A percentile compares a stretch with the other conserved stretches of the same genome.
These are phyloP conservation scores for Schizonepeta tenuifolia DNA, from an alignment of 257 asterid genomes.

Conservation along the genomic window DNA sequence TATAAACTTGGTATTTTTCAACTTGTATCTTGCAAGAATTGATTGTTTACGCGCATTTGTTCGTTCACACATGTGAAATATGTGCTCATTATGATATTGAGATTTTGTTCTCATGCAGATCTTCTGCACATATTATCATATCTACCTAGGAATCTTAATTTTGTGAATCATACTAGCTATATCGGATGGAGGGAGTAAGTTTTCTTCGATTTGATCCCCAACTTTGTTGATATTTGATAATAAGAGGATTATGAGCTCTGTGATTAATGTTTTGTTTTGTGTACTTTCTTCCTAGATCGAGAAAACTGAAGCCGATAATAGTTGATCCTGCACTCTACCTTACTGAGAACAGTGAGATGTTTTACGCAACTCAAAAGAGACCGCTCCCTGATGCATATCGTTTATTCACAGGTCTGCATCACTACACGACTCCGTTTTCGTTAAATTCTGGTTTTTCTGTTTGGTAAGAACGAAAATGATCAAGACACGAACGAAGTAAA, in stretches of 20 bases:
- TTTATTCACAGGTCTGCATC: conserved; percentile 66
- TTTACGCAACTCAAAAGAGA: conserved; percentile 85
- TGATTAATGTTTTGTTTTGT: conserved; percentile 8
- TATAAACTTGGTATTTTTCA: background rate
- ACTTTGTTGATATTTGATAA: background rate
- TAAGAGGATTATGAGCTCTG: conserved; percentile 1
- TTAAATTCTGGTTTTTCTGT: background rate
- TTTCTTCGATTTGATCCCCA: conserved; percentile 16
- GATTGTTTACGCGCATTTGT: background rate
- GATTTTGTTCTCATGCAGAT: conserved; percentile 59
- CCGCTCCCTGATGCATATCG: conserved; percentile 81
- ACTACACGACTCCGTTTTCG: conserved; percentile 2
- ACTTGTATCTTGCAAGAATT: too few species aligned
- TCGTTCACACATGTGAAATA: background rate
- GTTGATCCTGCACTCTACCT: conserved; percentile 88
- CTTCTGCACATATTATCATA: conserved; percentile 90
- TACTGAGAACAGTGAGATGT: conserved; percentile 63
- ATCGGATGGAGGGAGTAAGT: conserved; percentile 98
- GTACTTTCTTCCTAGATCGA: conserved; percentile 50
- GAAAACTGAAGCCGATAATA: conserved; percentile 80
- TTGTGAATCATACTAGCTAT: conserved; percentile 87
- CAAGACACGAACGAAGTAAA: background rate
- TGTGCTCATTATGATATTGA: conserved; percentile 25
- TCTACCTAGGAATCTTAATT: conserved; percentile 86
- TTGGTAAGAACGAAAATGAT: background rate